Percentiles rank a stretch among this genome's conserved stretches.
phyloP scores from a whole-genome alignment of 2,329 filamentous ascomycete genomes.

The Sclerotinia spermophila region DNA sequence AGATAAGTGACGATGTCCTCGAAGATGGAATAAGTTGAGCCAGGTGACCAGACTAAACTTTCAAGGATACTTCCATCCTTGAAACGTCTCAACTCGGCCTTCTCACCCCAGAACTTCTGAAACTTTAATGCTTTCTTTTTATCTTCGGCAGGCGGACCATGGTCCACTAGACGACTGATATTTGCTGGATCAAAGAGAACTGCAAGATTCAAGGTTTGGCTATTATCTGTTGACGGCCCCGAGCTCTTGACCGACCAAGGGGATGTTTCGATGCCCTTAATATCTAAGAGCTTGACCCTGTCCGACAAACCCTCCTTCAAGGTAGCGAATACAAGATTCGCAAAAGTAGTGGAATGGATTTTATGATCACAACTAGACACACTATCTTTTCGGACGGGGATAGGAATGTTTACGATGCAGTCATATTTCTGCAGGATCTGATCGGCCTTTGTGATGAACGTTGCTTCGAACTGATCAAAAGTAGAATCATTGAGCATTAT shows the following conservation, averaged over 20 bases:
- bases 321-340: slow-evolving; percentile 58
- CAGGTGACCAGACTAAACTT: slow-evolving; percentile 78
- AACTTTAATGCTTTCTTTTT: slow-evolving; percentile 79
- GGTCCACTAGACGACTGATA: slow-evolving; percentile 74
- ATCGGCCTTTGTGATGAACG: slow-evolving; percentile 68
- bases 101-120: slow-evolving; percentile 91
- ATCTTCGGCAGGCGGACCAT: slow-evolving; percentile 81
- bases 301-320: slow-evolving; percentile 72
- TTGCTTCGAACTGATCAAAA: slow-evolving; percentile 76
- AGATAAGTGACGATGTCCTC: slow-evolving; percentile 76
- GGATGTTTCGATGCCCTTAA: slow-evolving; percentile 43
- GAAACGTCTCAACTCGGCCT: slow-evolving; percentile 88
- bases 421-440: slow-evolving; percentile 55
- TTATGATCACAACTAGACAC: slow-evolving; percentile 31
- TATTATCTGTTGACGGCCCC: slow-evolving; percentile 35
- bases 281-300: slow-evolving; percentile 64
- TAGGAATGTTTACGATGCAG: slow-evolving; percentile 39
- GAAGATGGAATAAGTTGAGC: slow-evolving; percentile 60
- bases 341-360: slow-evolving; percentile 38
- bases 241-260: slow-evolving; percentile 48
- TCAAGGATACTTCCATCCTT: slow-evolving; percentile 93
- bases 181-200: slow-evolving; percentile 71
- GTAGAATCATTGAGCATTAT: slow-evolving; percentile 69
- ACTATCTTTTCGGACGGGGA: slow-evolving; percentile 11
- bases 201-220: slow-evolving; percentile 54